Base-by-base conservation (phyloP, 1,284 basidiomycete species). In the Phenoliferia sp. region DNA sequence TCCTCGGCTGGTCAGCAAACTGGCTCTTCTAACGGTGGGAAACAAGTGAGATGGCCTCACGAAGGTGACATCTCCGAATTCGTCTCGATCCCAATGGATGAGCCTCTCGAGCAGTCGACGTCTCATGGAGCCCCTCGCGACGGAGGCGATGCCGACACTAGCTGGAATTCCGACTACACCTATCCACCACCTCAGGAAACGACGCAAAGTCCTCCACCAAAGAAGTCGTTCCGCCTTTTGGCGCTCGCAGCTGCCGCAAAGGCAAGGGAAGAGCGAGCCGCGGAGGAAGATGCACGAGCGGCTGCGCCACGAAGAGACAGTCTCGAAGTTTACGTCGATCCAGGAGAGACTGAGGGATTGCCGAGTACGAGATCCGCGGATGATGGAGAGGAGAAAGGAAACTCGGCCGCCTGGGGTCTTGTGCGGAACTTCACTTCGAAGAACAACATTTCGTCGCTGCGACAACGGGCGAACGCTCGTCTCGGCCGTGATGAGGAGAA, bases 271-370 rank as follows among this genome's bases (percentile, higher is more conserved):
- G 48, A 52, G 48, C 48, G 48, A 52, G 19, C 39, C 39, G 39
- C 39, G 39, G 22, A 12, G 12, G 39, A 22, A 44, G 39, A 12
- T 22, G 39, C 12, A 22, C 39, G 15, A 44, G 39, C 39, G 15
- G 39, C 39, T 12, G 22, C 39, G 39, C 39, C 15, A 44, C 39
- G 39, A 44, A 22, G 12, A 15, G 39, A 22, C 6, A 5, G 48
- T 19, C 5, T 78, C 74, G 73, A 75, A 32, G 78, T 78, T 26
- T 81, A 77, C 63, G 79, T 82, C 61, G 79, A 78, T 34, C 78
- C 79, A 0, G 78, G 78, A 31, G 81, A 82, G 72, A 79, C 77
- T 44, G 81, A 81, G 63, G 81, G 81, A 2, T 66, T 82, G 59
- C 81, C 81, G 0, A 77, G 75, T 17, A 63, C 78, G 6, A 73